These are phyloP conservation scores for Hevea brasiliensis DNA, from an alignment of 345 rosid genomes.

Conservation along the genomic window DNA sequence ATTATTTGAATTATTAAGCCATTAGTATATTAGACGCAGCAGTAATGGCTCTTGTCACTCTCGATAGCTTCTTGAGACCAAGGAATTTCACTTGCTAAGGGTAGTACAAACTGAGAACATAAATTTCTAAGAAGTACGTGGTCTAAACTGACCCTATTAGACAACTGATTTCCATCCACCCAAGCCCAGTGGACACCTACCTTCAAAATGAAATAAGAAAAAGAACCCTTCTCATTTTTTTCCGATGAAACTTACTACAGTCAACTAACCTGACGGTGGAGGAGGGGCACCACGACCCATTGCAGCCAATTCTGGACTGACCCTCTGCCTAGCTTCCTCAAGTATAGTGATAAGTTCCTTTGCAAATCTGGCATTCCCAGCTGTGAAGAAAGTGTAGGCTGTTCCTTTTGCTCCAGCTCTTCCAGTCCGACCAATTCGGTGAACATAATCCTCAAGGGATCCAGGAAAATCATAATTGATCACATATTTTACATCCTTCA, in stretches of 20 bases:
- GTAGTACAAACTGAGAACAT: too few species aligned
- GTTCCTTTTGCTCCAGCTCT: conserved; percentile 99
- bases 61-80: too few species aligned
- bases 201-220: neutral
- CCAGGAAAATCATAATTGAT: conserved; percentile 99
- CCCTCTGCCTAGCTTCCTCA: conserved; percentile 97
- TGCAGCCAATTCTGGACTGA: conserved; percentile 78
- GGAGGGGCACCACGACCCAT: conserved; percentile 98
- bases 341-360: conserved; percentile 86
- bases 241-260: neutral
- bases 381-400: conserved; percentile 95
- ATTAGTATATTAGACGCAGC: too few species aligned
- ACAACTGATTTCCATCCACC: too few species aligned
- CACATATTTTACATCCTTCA: conserved; percentile 93
- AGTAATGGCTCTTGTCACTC: too few species aligned
- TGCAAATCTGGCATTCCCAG: conserved; percentile 92
- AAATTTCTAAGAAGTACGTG: too few species aligned
- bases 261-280: conserved; percentile 73
- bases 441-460: conserved; percentile 97
- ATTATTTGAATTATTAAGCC: too few species aligned
- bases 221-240: neutral
- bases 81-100: too few species aligned
- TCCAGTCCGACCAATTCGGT: conserved; percentile 96
- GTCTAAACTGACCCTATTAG: too few species aligned
- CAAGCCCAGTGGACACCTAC: too few species aligned